Percentiles rank a stretch among this genome's conserved stretches.
Conservation (phyloP, 73 alveolate species). For the Durusdinium trenchii region DNA sequence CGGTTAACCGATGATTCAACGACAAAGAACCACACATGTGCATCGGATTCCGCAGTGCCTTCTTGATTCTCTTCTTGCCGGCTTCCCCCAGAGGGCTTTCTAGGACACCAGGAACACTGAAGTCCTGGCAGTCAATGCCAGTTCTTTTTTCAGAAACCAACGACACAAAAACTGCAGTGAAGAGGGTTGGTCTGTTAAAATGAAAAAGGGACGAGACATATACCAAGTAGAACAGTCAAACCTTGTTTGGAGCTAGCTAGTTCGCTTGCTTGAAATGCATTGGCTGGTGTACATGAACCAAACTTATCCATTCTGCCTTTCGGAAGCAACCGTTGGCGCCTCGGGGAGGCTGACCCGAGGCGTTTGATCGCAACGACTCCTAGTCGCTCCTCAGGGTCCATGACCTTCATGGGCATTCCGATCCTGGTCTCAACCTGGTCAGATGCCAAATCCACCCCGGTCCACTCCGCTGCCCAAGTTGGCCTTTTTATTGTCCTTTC, state of each 20-base stretch:
- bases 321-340: neutral
- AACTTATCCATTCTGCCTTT: neutral
- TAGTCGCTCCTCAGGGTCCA: slow-evolving; percentile 67
- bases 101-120: slow-evolving; percentile 87
- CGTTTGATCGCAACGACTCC: neutral
- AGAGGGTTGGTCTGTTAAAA: neutral
- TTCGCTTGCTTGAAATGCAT: neutral
- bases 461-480: no score
- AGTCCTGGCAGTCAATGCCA: slow-evolving; percentile 30
- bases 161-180: neutral
- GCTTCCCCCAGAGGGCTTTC: slow-evolving; percentile 94
- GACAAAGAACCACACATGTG: neutral
- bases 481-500: no score
- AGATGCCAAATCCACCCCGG: neutral
- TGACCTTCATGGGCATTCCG: slow-evolving; percentile 86
- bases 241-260: no score
- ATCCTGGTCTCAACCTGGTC: slow-evolving; percentile 79
- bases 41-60: slow-evolving; percentile 41
- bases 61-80: slow-evolving; percentile 67
- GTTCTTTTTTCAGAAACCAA: neutral
- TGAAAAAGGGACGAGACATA: neutral
- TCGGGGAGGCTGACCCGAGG: neutral
- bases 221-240: neutral
- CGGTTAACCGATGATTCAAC: neutral
- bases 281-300: neutral